These are phyloP conservation scores for Bullera alba DNA, from an alignment of 768 basidiomycete species.

Conservation along the genomic window DNA sequence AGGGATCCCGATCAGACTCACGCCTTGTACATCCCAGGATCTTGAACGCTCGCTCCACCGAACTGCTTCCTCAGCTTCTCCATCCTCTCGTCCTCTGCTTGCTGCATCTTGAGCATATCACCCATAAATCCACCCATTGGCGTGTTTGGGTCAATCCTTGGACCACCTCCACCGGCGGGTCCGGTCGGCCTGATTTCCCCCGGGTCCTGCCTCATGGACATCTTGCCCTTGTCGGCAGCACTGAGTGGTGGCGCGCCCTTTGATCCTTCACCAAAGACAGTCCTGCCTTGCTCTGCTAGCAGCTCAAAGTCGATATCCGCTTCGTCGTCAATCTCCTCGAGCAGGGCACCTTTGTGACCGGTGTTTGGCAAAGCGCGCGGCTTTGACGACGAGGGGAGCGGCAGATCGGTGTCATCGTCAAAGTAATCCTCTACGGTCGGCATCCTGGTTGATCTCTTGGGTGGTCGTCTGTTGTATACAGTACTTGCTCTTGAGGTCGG, in stretches of 20 bases:
- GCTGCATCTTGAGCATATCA: constrained; percentile 45
- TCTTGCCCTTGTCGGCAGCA: constrained; percentile 21
- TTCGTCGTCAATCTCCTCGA: constrained; percentile 64
- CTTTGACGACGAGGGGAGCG: constrained; percentile 53
- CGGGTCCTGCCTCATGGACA: constrained; percentile 15
- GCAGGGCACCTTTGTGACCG: constrained; percentile 64
- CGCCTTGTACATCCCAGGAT: constrained; percentile 37
- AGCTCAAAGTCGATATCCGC: constrained; percentile 24
- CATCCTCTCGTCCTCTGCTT: constrained; percentile 39
- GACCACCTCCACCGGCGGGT: not conserved
- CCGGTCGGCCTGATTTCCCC: constrained; percentile 15
- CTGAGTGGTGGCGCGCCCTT: constrained; percentile 15
- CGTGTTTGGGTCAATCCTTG: constrained; percentile 24
- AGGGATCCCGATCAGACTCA: constrained; percentile 20
- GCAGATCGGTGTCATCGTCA: constrained; percentile 90
- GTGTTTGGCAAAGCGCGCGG: constrained; percentile 54
- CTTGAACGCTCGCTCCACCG: constrained; percentile 28
- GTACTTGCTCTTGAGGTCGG: too few species aligned
- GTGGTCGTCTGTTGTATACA: too few species aligned
- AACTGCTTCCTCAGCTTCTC: constrained; percentile 37
- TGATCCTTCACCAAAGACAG: constrained; percentile 31
- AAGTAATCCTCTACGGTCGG: constrained; percentile 64
- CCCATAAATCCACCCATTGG: constrained; percentile 46
- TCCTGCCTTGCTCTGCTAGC: constrained; percentile 33
- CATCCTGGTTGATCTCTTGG: constrained; percentile 59